Evolutionary conservation across 2,329 filamentous ascomycete genomes (phyloP).

Genomic region (Emergomyces africanus): DNA sequence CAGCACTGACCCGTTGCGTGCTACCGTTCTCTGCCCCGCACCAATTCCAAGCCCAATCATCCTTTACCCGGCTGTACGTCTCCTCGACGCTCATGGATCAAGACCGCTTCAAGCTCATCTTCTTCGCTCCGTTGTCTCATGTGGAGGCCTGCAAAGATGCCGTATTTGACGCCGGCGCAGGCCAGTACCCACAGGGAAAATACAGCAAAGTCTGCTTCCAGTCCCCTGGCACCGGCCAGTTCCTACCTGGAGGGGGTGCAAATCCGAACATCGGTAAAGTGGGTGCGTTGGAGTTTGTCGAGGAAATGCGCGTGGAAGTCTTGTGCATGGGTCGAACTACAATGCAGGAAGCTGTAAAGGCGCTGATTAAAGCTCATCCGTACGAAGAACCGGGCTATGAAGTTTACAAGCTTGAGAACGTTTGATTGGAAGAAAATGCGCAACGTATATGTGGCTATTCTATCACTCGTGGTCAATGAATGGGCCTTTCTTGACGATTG

Average conservation of each 20-base stretch:
- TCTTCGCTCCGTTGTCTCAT: constrained; percentile 30
- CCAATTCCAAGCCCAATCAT: background rate
- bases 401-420: constrained; percentile 32
- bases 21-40: background rate
- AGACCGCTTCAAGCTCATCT: constrained; percentile 29
- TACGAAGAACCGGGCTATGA: constrained; percentile 35
- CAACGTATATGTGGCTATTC: background rate
- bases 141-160: constrained; percentile 30
- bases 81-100: constrained; percentile 2
- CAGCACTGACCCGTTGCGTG: background rate
- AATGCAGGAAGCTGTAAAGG: constrained; percentile 28
- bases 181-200: constrained; percentile 28
- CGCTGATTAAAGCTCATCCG: constrained; percentile 31
- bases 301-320: constrained; percentile 33
- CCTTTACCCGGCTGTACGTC: background rate
- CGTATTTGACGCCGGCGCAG: constrained; percentile 30
- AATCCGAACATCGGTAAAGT: constrained; percentile 29
- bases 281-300: constrained; percentile 26
- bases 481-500: background rate
- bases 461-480: background rate
- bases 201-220: constrained; percentile 32
- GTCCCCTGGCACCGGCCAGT: constrained; percentile 28
- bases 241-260: constrained; percentile 27
- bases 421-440: constrained; percentile 16
- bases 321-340: constrained; percentile 28